Base-by-base conservation (phyloP, 2,329 filamentous ascomycete species). In the Fusarium sp. region DNA sequence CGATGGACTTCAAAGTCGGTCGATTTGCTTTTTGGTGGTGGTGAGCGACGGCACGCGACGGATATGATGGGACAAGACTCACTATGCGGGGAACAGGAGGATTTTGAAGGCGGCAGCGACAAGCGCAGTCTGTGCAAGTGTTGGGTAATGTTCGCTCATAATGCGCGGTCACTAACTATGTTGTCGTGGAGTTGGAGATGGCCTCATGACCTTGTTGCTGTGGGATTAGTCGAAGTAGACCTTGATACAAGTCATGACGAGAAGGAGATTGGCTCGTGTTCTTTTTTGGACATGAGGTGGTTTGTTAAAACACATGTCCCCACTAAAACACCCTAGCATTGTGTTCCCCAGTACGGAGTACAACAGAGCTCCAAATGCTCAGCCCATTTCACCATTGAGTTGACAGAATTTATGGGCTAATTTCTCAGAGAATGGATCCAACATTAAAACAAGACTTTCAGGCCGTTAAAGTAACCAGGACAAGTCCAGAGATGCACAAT, bases 1-100 rank as follows among this genome's bases (percentile, higher is more conserved):
- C 96, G 92, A 83, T 99, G 96, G 61, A 99, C 96, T 83, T 99
- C 96, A 78, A 99, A 99, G 82, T 99, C 96, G 76, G 96, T 99
- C 10, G 96, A 99, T 87, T 97, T 98, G 86, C 95, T 98, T 82
- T 52, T 52, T 39, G 46, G 38, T 12, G 48, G 37, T 44, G 48
- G 54, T 61, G 44, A 63, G 62, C 31, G 37, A 60, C 16, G 31
- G 41, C 33, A 49, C 48, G 45, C 44, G 35, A 66, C 35, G 51
- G 39, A 55, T 19, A 51, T 45, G 51, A 41, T 58, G 45, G 31
- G 58, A 23, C 11, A 5, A 44, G 46, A 89, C 93, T 80, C 87
- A 97, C 95, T 98, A 98, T 76, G 95, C 93, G 35, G 95, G 95
- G 83, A 97, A 96, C 63, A 98, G 87, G 66, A 98, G 90, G 70